Conservation (phyloP, 2,329 filamentous ascomycete species). For the Domatiomyces catenatus region DNA sequence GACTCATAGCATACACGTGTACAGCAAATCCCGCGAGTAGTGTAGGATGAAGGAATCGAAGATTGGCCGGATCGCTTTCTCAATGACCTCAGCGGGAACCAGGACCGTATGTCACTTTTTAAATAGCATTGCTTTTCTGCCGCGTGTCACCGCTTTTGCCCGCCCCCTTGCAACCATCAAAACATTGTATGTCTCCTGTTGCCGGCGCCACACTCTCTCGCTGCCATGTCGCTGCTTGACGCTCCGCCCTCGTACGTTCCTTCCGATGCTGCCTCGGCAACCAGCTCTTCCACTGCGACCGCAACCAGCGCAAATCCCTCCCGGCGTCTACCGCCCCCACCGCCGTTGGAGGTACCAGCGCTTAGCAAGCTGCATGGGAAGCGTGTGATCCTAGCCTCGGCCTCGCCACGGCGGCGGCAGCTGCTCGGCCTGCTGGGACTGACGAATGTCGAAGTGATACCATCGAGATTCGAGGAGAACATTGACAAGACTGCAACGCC, state of each 20-base stretch:
- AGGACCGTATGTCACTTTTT: neutral
- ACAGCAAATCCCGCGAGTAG: no score
- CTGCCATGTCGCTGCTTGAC: constrained; percentile 3
- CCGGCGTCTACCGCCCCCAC: constrained; percentile 16
- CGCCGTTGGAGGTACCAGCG: constrained; percentile 63
- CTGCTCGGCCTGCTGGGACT: constrained; percentile 69
- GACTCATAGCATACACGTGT: no score
- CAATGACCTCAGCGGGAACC: no score
- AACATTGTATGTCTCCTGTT: neutral
- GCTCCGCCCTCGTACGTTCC: constrained; percentile 16
- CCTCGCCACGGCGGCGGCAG: constrained; percentile 69
- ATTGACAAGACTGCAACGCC: constrained; percentile 65
- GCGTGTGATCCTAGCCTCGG: constrained; percentile 76
- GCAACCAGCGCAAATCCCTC: constrained; percentile 6
- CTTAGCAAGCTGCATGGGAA: constrained; percentile 60
- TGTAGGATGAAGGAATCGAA: no score
- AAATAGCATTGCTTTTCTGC: neutral
- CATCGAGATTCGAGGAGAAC: constrained; percentile 72
- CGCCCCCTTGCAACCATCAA: neutral
- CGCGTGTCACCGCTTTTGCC: neutral
- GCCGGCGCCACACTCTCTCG: neutral
- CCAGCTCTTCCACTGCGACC: constrained; percentile 6
- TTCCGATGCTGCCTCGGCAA: neutral
- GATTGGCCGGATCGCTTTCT: no score
- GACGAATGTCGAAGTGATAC: constrained; percentile 64